Base-by-base conservation (phyloP, 345 rosid species). In the thale cress (Arabidopsis thaliana) region DNA sequence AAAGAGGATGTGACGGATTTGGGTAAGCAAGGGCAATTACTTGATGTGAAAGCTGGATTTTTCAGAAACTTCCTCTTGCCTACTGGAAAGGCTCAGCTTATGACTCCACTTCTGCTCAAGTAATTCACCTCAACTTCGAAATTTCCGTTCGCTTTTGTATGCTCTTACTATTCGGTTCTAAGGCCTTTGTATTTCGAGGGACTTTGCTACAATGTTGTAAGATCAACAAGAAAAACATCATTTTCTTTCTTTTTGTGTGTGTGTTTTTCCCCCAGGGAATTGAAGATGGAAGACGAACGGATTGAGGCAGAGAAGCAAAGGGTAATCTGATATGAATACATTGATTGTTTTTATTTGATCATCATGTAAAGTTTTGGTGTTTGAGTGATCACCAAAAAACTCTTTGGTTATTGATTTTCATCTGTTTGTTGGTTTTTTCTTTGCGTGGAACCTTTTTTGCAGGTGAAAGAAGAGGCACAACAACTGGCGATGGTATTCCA, bases 391-490 rank as follows among this genome's bases (percentile, higher is more conserved):
- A 65, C 10, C 37, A 14, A 8, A 51, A 2, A 41, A 14, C n/a
- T 51, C 24, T 37, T 2, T 64, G 5, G 44, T 13, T 46, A 23
- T 59, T 1, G 5, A 42, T 20, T 68, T 53, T 37, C 10, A 30
- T 28, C n/a, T 65, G 33, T 51, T 56, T 67, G 10, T 62, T 34
- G 36, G 45, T 25, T 33, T 49, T 59, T 13, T 10, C 20, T 58
- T 25, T 13, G 22, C 5, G 55, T 34, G 65, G 12, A 65, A 53
- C 16, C 13, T 38, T 58, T 58, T 80, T 64, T 71, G 23, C 79
- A 94, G 98, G 97, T 94, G 67, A 90, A 88, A 87, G 98, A 94
- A 81, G 98, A 90, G 76, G 97, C 97, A 9, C 84, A 84, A 48
- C 93, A 94, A 78, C 86, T 94, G 57, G 97, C 93, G 33, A 40